Conservation (phyloP, 1,139 yeast species). For the Yamadazyma trypodendri region DNA sequence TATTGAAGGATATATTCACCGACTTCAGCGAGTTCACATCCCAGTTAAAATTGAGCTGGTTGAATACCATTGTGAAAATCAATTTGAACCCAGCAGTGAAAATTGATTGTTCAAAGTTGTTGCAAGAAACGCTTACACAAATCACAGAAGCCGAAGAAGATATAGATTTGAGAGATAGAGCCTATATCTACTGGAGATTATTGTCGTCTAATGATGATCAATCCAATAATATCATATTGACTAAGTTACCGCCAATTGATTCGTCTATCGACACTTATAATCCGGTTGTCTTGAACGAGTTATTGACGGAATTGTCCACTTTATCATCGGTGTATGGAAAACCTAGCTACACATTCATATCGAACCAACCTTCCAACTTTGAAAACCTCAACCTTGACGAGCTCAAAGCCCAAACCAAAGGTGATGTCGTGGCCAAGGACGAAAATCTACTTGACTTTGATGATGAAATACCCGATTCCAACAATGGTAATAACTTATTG, state of each 20-base stretch:
- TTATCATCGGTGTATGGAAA: slow-evolving; percentile 88
- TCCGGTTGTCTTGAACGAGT: slow-evolving; percentile 63
- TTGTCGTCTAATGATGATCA: slow-evolving; percentile 54
- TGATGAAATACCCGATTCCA: slow-evolving; percentile 37
- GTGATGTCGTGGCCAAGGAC: slow-evolving; percentile 68
- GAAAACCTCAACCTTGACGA: slow-evolving; percentile 63
- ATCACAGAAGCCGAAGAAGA: slow-evolving; percentile 83
- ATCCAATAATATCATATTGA: slow-evolving; percentile 52
- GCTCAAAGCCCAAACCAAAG: slow-evolving; percentile 71
- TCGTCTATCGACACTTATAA: slow-evolving; percentile 73
- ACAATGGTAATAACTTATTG: slow-evolving; percentile 34
- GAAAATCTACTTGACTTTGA: slow-evolving; percentile 83
- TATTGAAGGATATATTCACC: slow-evolving; percentile 50
- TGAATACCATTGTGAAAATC: slow-evolving; percentile 79
- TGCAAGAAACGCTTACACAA: slow-evolving; percentile 71
- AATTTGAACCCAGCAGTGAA: slow-evolving; percentile 42
- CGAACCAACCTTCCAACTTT: slow-evolving; percentile 23
- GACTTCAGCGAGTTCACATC: slow-evolving; percentile 74
- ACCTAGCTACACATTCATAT: slow-evolving; percentile 71
- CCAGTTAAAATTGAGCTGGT: slow-evolving; percentile 68
- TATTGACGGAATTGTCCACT: slow-evolving; percentile 76
- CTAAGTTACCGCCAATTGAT: slow-evolving; percentile 67
- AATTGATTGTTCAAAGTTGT: slow-evolving; percentile 37
- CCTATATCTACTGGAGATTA: slow-evolving; percentile 92
- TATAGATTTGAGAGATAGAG: slow-evolving; percentile 92